These are phyloP conservation scores for Alternaria triticimaculans DNA, from an alignment of 2,329 filamentous ascomycete species.

Conservation along the genomic window DNA sequence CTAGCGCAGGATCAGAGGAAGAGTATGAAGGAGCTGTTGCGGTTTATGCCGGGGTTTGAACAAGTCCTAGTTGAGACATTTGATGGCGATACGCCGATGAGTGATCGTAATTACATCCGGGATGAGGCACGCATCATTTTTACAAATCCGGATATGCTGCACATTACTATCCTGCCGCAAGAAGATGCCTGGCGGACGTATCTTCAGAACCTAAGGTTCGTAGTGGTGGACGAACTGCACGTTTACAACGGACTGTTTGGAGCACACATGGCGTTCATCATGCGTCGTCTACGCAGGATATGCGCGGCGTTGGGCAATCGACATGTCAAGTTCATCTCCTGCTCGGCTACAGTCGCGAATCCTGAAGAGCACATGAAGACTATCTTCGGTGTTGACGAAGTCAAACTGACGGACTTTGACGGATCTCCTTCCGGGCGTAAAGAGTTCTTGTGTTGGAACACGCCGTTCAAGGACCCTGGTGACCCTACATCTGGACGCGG, in stretches of 20 bases:
- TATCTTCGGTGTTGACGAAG: constrained; percentile 87
- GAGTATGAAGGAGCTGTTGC: constrained; percentile 83
- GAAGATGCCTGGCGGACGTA: constrained; percentile 90
- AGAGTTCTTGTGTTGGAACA: constrained; percentile 98
- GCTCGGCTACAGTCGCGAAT: constrained; percentile 95
- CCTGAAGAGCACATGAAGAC: constrained; percentile 89
- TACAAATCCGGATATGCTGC: constrained; percentile 97
- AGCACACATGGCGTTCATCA: constrained; percentile 91
- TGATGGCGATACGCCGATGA: constrained; percentile 91
- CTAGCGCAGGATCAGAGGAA: constrained; percentile 92
- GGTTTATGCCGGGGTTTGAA: constrained; percentile 79
- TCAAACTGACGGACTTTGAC: constrained; percentile 85
- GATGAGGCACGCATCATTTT: constrained; percentile 93
- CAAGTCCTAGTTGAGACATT: constrained; percentile 87
- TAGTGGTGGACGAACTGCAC: constrained; percentile 85
- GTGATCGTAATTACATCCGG: constrained; percentile 76
- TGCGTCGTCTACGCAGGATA: constrained; percentile 84
- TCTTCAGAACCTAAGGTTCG: constrained; percentile 85
- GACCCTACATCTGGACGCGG: constrained; percentile 88
- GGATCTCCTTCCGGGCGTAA: constrained; percentile 92
- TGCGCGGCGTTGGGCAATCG: constrained; percentile 90
- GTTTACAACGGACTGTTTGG: constrained; percentile 97
- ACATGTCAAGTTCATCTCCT: constrained; percentile 88
- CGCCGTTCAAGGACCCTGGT: constrained; percentile 86
- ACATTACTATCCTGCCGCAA: constrained; percentile 90